A percentile compares a stretch with the other conserved stretches of the same genome.
Evolutionary conservation across 208 protist genomes (phyloP).

Genomic region (Leishmania gerbilli): DNA sequence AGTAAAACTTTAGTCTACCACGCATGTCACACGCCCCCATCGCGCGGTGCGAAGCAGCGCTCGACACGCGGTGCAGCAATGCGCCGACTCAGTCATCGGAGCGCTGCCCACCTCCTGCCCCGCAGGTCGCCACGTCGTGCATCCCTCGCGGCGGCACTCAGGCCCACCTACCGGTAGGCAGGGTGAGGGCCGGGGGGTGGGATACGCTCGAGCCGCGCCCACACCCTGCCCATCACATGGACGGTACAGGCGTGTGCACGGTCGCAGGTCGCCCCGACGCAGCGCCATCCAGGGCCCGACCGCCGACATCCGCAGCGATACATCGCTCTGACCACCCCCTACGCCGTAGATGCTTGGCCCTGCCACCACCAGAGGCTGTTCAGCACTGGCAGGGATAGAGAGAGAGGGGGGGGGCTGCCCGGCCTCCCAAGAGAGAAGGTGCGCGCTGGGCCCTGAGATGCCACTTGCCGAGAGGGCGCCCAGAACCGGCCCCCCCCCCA

Average conservation of each 20-base stretch:
- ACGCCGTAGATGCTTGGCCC: background rate
- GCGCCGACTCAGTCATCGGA: background rate
- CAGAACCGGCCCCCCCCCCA: too few relatives aligned
- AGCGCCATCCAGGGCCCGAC: background rate
- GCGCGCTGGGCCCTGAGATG: background rate
- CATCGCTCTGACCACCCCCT: background rate
- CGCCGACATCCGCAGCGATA: background rate
- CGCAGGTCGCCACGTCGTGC: background rate
- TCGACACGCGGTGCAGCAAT: background rate
- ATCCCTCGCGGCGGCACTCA: background rate
- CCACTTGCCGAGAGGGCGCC: background rate
- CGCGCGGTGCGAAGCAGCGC: background rate
- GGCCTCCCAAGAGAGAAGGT: background rate
- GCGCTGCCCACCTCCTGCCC: background rate
- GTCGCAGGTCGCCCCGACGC: background rate
- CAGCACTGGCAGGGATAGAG: background rate
- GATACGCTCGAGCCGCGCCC: background rate
- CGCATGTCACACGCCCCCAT: background rate
- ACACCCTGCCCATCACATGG: background rate
- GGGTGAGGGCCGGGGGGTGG: background rate
- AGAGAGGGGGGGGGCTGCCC: background rate
- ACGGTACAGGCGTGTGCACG: background rate
- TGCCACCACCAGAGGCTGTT: background rate
- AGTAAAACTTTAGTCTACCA: too few relatives aligned
- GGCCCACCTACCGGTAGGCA: background rate